These are phyloP conservation scores for Pleurozium schreberi DNA, from an alignment of 225 moss, liverwort and hornwort species.

Conservation along the genomic window DNA sequence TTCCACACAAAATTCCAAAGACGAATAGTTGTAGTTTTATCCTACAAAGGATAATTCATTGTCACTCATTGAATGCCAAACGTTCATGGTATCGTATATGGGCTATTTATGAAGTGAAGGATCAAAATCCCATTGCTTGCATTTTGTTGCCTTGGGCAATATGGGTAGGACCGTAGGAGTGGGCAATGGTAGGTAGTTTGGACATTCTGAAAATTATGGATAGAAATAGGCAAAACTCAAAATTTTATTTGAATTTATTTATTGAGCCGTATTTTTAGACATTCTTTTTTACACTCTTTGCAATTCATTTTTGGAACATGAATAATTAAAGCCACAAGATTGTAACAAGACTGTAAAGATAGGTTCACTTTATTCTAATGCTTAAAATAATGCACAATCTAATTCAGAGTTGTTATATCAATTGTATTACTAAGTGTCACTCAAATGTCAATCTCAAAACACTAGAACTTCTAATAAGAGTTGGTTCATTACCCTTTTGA, in stretches of 20 bases:
- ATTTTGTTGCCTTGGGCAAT: rapidly evolving
- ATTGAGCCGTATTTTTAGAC: not conserved
- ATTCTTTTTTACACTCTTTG: rapidly evolving
- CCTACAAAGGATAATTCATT: too few relatives aligned
- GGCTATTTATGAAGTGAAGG: not conserved
- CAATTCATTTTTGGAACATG: not conserved
- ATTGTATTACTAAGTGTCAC: rapidly evolving
- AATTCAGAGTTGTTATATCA: rapidly evolving
- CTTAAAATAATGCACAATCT: rapidly evolving
- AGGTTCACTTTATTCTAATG: not conserved
- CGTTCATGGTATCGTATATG: too few relatives aligned
- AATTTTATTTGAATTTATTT: too few relatives aligned
- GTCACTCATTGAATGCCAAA: too few relatives aligned
- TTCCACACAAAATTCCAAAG: too few relatives aligned
- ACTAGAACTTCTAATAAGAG: too few relatives aligned
- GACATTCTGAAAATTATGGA: rapidly evolving
- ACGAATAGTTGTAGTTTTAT: too few relatives aligned
- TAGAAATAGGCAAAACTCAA: rapidly evolving
- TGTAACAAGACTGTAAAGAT: not conserved
- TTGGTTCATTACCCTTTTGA: too few relatives aligned
- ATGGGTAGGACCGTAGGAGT: rapidly evolving
- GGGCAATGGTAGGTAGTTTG: rapidly evolving
- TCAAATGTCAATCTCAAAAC: not conserved
- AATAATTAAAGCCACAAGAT: too few relatives aligned
- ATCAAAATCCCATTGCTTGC: not conserved